These are phyloP conservation scores for Rutstroemia sp. DNA, from an alignment of 2,329 filamentous ascomycete species.

Conservation along the genomic window DNA sequence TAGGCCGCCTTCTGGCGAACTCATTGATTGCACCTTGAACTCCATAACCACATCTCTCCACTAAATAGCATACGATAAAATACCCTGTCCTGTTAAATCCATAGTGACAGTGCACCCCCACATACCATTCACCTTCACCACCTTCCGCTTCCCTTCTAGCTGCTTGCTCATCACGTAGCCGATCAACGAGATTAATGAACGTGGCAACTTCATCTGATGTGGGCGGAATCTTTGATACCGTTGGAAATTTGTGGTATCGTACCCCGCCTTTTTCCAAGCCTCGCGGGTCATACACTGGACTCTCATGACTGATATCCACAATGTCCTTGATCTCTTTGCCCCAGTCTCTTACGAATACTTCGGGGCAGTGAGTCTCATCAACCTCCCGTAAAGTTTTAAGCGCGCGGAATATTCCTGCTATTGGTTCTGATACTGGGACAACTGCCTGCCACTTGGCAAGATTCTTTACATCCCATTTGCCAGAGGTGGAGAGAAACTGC, in stretches of 20 bases:
- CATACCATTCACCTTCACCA: constrained; percentile 39
- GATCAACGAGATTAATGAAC: constrained; percentile 52
- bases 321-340: constrained; percentile 62
- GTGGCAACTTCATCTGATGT: constrained; percentile 41
- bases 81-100: constrained; percentile 90
- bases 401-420: constrained; percentile 74
- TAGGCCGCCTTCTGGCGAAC: constrained; percentile 65
- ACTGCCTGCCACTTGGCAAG: constrained; percentile 84
- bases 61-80: constrained; percentile 83
- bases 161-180: constrained; percentile 49
- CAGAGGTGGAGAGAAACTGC: constrained; percentile 77
- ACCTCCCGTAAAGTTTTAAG: constrained; percentile 92
- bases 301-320: constrained; percentile 86
- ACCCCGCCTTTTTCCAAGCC: constrained; percentile 60
- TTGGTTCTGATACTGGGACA: constrained; percentile 66
- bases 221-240: constrained; percentile 85
- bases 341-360: constrained; percentile 63
- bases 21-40: constrained; percentile 72
- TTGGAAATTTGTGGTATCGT: constrained; percentile 80
- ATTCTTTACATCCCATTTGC: constrained; percentile 98
- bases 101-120: constrained; percentile 92
- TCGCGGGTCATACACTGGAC: constrained; percentile 78
- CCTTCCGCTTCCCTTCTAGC: constrained; percentile 35
- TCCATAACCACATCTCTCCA: constrained; percentile 66
- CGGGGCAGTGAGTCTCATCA: constrained; percentile 74